Percentiles rank a stretch among this genome's conserved stretches.
Evolutionary conservation across 1,139 yeast genomes (phyloP).

Genomic region (Chernovozyma sophiae-reginae): DNA sequence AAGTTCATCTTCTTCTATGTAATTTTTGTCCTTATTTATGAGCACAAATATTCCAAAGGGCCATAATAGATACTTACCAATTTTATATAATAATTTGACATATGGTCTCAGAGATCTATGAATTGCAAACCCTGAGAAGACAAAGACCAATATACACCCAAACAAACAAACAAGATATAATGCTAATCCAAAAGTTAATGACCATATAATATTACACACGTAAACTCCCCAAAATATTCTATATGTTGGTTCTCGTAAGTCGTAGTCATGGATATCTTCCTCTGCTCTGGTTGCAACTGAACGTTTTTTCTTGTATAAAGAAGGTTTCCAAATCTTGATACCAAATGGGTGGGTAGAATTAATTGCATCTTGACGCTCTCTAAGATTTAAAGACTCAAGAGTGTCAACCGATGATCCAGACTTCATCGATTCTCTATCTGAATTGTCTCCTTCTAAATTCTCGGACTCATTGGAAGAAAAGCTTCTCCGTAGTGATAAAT

Average conservation of each 20-base stretch:
- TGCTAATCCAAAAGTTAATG: slow-evolving; percentile 63
- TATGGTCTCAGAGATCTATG: slow-evolving; percentile 45
- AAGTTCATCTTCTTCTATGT: slow-evolving; percentile 80
- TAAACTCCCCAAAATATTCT: slow-evolving; percentile 60
- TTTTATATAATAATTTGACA: slow-evolving; percentile 53
- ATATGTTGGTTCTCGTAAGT: slow-evolving; percentile 48
- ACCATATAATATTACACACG: slow-evolving; percentile 76
- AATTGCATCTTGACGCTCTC: slow-evolving; percentile 94
- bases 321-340: slow-evolving; percentile 97
- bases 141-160: slow-evolving; percentile 40
- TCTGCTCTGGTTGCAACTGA: slow-evolving; percentile 91
- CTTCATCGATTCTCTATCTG: slow-evolving; percentile 25
- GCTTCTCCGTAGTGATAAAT: slow-evolving; percentile 2
- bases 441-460: slow-evolving; percentile 13
- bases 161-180: slow-evolving; percentile 49
- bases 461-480: background rate
- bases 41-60: slow-evolving; percentile 93
- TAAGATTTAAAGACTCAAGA: slow-evolving; percentile 77
- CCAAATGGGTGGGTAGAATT: slow-evolving; percentile 97
- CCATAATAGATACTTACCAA: slow-evolving; percentile 68
- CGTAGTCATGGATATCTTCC: slow-evolving; percentile 81
- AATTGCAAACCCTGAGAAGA: slow-evolving; percentile 47
- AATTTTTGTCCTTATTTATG: slow-evolving; percentile 72
- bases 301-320: slow-evolving; percentile 85
- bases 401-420: slow-evolving; percentile 50